Evolutionary conservation across 305 asterid genomes (phyloP), one percentile per base, ranked within the genome.

Genomic region (Fraxinus baroniana): DNA sequence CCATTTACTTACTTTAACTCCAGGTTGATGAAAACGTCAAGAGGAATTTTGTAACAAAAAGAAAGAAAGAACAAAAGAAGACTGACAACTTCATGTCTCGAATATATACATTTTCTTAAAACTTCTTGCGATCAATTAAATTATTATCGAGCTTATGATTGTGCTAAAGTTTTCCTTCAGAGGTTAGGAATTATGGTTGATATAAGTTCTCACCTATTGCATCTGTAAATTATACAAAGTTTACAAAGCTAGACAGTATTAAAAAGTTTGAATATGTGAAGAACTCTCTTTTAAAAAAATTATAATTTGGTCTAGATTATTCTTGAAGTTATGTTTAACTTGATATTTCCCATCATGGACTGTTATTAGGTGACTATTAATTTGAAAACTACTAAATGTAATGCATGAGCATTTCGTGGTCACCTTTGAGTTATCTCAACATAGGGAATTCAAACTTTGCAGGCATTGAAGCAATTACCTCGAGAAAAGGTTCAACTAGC

Each of bases 401-500:
- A 60, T 60, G 70, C 70, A 18, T n/a, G 13, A 22, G 71, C 32
- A 18, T 60, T 20, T 60, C 12, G 0, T 60, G 72, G 72, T 22
- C 73, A 64, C 32, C 6, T 24, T 2, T 64, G 28, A 62, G 17
- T 20, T 4, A 36, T n/a, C 24, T 64, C 8, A 4, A 26, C 28
- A 32, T 18, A 5, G 44, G 22, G 8, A 9, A 44, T 22, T 20
- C 15, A 7, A 33, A 46, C 81, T 74, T 81, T 83, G 78, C 89
- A 90, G 93, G 93, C 92, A 18, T 17, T 89, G 39, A 90, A 90
- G 89, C 91, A 86, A 33, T 77, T 89, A 78, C 92, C 92, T 33
- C 87, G 89, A 18, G 93, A 89, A 78, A 86, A 89, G 79, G 73
- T 90, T 78, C 91, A 89, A 83, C 44, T 90, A 35, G 92, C 93